Evolutionary conservation across 1,139 yeast species (phyloP).

Genomic region (Candida sp.): DNA sequence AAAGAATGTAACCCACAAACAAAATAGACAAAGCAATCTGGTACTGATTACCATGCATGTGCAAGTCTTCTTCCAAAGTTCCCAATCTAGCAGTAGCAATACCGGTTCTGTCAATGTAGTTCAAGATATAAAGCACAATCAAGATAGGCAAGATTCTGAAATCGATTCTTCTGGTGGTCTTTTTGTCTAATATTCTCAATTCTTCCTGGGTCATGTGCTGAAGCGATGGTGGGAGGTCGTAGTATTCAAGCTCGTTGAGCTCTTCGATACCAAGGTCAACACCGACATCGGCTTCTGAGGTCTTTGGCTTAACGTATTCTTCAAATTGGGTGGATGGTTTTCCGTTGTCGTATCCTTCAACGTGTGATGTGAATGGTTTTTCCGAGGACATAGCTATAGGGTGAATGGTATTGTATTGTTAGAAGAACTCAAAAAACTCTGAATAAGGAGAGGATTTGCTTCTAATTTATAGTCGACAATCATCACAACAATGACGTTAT

Average conservation of each 20-base stretch:
- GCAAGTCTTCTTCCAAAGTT: conserved; percentile 56
- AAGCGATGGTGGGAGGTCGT: conserved; percentile 36
- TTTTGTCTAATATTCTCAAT: conserved; percentile 39
- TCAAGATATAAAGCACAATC: conserved; percentile 52
- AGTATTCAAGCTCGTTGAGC: conserved; percentile 8
- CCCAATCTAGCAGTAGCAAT: conserved; percentile 67
- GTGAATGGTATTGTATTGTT: neutral
- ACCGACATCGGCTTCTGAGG: neutral
- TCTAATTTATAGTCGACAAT: neutral
- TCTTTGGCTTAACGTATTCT: neutral
- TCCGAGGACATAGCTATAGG: neutral
- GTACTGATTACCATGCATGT: conserved; percentile 52
- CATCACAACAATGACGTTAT: too few relatives aligned
- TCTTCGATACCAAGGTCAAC: conserved; percentile 4
- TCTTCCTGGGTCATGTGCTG: conserved; percentile 37
- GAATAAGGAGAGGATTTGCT: neutral
- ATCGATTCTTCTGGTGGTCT: conserved; percentile 53
- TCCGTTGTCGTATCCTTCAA: neutral
- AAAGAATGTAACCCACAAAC: conserved; percentile 63
- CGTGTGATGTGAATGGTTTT: neutral
- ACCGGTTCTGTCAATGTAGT: conserved; percentile 62
- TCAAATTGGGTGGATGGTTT: neutral
- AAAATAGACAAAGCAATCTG: conserved; percentile 60
- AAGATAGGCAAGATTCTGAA: conserved; percentile 58
- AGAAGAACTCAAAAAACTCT: neutral